Percentiles rank a stretch among this genome's conserved stretches.
phyloP scores from a whole-genome alignment of 257 asterid genomes.

The Ajuga chamaepitys region DNA sequence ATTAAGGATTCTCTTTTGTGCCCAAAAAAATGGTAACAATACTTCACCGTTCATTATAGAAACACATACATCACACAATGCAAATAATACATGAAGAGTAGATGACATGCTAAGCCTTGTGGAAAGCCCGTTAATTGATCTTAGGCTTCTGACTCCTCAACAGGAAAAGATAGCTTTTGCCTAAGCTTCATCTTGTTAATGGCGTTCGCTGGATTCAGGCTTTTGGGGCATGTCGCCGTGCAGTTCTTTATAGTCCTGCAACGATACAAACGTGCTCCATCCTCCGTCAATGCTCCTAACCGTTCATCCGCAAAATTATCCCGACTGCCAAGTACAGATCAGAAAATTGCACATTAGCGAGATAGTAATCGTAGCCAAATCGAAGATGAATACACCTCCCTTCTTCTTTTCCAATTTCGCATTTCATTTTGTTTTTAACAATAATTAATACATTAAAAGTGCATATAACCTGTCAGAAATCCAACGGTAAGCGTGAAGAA shows the following conservation, averaged over 20 bases:
- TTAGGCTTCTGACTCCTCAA: conserved; percentile 31
- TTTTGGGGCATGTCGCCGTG: conserved; percentile 53
- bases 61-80: background rate
- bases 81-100: background rate
- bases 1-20: background rate
- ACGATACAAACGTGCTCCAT: conserved; percentile 33
- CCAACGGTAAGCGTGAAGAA: conserved; percentile 82
- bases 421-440: too few species aligned
- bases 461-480: conserved; percentile 43
- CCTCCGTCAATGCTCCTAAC: conserved; percentile 50
- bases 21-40: background rate
- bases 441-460: too few species aligned
- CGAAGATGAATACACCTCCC: too few species aligned
- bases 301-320: conserved; percentile 64
- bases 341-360: background rate
- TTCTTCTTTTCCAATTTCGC: too few species aligned
- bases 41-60: background rate
- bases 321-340: conserved; percentile 31
- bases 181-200: conserved; percentile 59
- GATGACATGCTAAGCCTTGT: background rate
- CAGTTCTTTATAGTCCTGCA: conserved; percentile 75
- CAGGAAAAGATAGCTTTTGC: conserved; percentile 27
- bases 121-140: conserved; percentile 10
- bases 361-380: too few species aligned
- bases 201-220: conserved; percentile 66